These are phyloP conservation scores for Aspergillus sp. DNA, from an alignment of 2,329 filamentous ascomycete genomes.

Conservation along the genomic window DNA sequence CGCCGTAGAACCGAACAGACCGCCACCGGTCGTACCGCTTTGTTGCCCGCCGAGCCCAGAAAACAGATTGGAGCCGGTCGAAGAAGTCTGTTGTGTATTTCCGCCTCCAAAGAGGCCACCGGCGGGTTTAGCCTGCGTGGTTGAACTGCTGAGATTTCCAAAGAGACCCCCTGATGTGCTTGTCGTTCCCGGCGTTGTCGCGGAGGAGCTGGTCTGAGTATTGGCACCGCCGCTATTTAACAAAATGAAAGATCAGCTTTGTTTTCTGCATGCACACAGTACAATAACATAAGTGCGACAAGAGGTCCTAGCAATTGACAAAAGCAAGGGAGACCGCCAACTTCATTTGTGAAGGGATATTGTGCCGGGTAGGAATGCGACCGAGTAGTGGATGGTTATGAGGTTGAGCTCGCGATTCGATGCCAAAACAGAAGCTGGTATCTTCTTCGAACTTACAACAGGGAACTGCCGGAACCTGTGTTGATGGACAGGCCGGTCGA, in stretches of 20 bases:
- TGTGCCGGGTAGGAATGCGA: neutral
- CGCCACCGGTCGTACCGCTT: constrained; percentile 21
- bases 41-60: constrained; percentile 29
- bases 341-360: neutral
- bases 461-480: constrained; percentile 47
- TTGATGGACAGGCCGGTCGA: constrained; percentile 51
- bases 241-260: constrained; percentile 7
- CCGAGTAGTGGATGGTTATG: neutral
- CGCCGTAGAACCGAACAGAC: constrained; percentile 26
- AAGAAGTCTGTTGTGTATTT: constrained; percentile 26
- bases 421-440: neutral
- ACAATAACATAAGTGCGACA: neutral
- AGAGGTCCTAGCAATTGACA: neutral
- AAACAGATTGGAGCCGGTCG: constrained; percentile 33
- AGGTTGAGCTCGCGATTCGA: neutral
- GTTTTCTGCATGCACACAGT: neutral
- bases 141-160: constrained; percentile 23
- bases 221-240: constrained; percentile 24
- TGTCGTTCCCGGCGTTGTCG: constrained; percentile 25
- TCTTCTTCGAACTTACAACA: constrained; percentile 44
- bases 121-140: constrained; percentile 31
- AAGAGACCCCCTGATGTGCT: constrained; percentile 30
- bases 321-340: neutral
- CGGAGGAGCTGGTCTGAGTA: constrained; percentile 26
- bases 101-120: constrained; percentile 31